Percentiles rank a stretch among this genome's conserved stretches.
phyloP scores from a whole-genome alignment of 2,329 filamentous ascomycete species.

The Fusarium staphyleae region DNA sequence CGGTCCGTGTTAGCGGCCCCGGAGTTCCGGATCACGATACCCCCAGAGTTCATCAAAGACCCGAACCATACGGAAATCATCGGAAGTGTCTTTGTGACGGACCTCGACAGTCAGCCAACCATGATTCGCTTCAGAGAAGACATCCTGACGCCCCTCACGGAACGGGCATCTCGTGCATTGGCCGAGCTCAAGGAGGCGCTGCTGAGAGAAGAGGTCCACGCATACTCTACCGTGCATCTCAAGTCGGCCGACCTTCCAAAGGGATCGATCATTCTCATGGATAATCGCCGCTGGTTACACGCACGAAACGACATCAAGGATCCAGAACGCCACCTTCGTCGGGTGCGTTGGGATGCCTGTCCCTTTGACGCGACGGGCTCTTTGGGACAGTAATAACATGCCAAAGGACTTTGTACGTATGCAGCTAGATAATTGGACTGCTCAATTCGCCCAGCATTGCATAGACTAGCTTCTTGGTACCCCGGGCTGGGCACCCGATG shows the following conservation, averaged over 20 bases:
- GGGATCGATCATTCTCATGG: slow-evolving; percentile 43
- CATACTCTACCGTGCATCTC: slow-evolving; percentile 37
- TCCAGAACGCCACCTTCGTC: slow-evolving; percentile 45
- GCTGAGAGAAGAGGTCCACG: slow-evolving; percentile 13
- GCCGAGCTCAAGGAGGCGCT: slow-evolving; percentile 36
- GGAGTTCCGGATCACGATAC: slow-evolving; percentile 45
- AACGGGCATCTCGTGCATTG: slow-evolving; percentile 34
- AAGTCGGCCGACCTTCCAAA: slow-evolving; percentile 39
- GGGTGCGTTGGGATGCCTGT: slow-evolving; percentile 46
- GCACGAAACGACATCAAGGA: slow-evolving; percentile 44
- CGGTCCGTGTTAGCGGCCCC: slow-evolving; percentile 32
- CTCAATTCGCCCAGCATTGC: slow-evolving; percentile 3
- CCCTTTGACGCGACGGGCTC: slow-evolving; percentile 29
- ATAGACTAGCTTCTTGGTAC: background rate
- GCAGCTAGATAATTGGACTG: background rate
- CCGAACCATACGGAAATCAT: slow-evolving; percentile 22
- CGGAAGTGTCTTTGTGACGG: slow-evolving; percentile 34
- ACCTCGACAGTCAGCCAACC: background rate
- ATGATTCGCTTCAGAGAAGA: slow-evolving; percentile 46
- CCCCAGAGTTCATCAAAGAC: slow-evolving; percentile 47
- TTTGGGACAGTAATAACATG: background rate
- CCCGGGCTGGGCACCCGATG: background rate
- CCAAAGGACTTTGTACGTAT: background rate
- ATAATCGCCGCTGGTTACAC: slow-evolving; percentile 49
- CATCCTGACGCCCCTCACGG: slow-evolving; percentile 42